Base-by-base conservation (phyloP, 192 early-diverging fungal species). In the Dissophora ornata region DNA sequence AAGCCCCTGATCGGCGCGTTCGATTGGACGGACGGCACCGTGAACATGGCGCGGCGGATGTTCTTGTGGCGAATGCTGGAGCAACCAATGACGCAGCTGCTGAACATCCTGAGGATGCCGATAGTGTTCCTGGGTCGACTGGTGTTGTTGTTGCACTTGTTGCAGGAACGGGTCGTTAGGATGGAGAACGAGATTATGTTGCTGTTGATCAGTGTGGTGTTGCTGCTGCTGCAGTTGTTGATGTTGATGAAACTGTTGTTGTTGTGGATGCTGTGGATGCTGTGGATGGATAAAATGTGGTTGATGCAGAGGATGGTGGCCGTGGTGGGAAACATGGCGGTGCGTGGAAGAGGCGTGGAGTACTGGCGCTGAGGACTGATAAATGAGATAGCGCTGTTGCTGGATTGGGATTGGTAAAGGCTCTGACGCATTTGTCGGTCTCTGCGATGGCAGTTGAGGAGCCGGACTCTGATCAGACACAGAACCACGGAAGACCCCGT, bases 281-380 rank as follows among this genome's bases (percentile, higher is more conserved):
- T 53, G 62, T 44, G 32, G 41, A 5, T 63, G 38, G n/a, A 36
- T 21, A 6, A 11, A 29, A 12, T 53, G 47, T 4, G 45, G 48
- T 15, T 53, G 48, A 28, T 36, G 49, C 29, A 33, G 15, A 6
- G 25, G 49, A 16, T 53, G 67, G 18, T 59, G 57, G 3, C 41
- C 56, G 1, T 57, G 49, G 34, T 40, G 48, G 61, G 47, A 41
- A 18, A 18, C 7, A 13, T 38, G 36, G 16, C 10, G 50, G 9
- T 41, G 38, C 19, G 26, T 19, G 49, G 8, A 38, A 16, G 2
- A 30, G 28, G 0, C 12, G 30, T 48, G 30, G n/a, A 21, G 11
- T 12, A 9, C 36, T 38, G 36, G 36, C 7, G 36, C 36, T 6
- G 36, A 38, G 36, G 36, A 6, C 7, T 38, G 36, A 38, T 38